These are phyloP conservation scores for Penicillium sp. DNA, from an alignment of 2,329 filamentous ascomycete genomes.

Conservation along the genomic window DNA sequence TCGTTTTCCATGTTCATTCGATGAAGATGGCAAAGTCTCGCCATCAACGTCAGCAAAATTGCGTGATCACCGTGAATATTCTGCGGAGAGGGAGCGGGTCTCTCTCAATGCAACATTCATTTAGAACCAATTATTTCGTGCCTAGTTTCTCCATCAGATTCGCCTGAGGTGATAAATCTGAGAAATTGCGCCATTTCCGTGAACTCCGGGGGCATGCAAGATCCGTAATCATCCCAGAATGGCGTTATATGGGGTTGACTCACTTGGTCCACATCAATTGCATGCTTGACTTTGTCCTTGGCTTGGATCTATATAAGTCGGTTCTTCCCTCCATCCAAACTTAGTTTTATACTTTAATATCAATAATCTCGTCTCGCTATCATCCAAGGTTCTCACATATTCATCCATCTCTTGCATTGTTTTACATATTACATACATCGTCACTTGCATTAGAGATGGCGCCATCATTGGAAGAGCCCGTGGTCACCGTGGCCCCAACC, in stretches of 20 bases:
- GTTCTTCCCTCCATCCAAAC: slow-evolving; percentile 2
- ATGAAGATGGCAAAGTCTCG: slow-evolving; percentile 21
- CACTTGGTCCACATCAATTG: background rate
- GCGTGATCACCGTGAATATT: slow-evolving; percentile 23
- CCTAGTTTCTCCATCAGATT: background rate
- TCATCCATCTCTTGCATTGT: background rate
- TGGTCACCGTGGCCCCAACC: slow-evolving; percentile 10
- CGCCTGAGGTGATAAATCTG: slow-evolving; percentile 26
- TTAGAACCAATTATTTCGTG: background rate
- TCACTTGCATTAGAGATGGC: slow-evolving; percentile 26
- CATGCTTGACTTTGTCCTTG: background rate
- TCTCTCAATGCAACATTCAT: background rate
- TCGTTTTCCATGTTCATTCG: slow-evolving; percentile 4
- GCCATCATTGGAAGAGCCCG: slow-evolving; percentile 33
- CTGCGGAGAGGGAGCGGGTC: slow-evolving; percentile 9
- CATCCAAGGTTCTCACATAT: background rate
- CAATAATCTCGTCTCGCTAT: background rate
- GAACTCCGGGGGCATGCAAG: slow-evolving; percentile 15
- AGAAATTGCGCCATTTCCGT: slow-evolving; percentile 34
- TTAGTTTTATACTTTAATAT: slow-evolving; percentile 6
- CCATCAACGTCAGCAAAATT: slow-evolving; percentile 26
- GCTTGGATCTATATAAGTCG: slow-evolving; percentile 8
- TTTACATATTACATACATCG: background rate
- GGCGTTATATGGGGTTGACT: slow-evolving; percentile 23
- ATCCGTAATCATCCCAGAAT: slow-evolving; percentile 17